These are phyloP conservation scores for Mycena capillaripes DNA, from an alignment of 768 basidiomycete species.

Conservation along the genomic window DNA sequence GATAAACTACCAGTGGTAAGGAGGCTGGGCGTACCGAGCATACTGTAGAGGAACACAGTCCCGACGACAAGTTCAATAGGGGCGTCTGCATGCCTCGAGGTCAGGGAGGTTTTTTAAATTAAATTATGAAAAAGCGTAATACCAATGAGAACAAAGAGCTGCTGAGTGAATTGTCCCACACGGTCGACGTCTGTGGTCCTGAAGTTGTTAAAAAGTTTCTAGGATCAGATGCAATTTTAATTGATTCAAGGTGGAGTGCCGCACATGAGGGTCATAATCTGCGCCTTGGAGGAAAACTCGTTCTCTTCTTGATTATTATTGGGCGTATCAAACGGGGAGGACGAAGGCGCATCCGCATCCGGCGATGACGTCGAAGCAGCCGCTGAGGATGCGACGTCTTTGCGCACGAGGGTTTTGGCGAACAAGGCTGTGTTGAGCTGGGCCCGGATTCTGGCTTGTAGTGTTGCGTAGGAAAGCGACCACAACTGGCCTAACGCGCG, in stretches of 20 bases:
- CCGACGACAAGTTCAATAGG: constrained; percentile 86
- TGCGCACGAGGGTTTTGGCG: constrained; percentile 76
- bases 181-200: constrained; percentile 92
- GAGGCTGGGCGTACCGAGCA: constrained; percentile 61
- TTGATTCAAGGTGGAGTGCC: background rate
- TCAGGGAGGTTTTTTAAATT: too few relatives aligned
- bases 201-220: too few relatives aligned
- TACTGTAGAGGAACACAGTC: constrained; percentile 78
- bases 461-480: constrained; percentile 63
- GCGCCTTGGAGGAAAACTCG: constrained; percentile 75
- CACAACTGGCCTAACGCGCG: constrained; percentile 48
- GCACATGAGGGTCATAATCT: constrained; percentile 91
- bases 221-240: too few relatives aligned
- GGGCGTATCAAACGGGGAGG: constrained; percentile 11
- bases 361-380: too few relatives aligned
- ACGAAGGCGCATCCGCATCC: too few relatives aligned
- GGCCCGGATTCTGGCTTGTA: constrained; percentile 68
- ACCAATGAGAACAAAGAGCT: constrained; percentile 82
- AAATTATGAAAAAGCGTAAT: background rate
- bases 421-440: constrained; percentile 78
- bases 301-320: constrained; percentile 59
- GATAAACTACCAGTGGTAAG: background rate
- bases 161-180: constrained; percentile 85
- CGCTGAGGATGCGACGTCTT: constrained; percentile 70
- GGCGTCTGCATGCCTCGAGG: constrained; percentile 65